phyloP scores from a whole-genome alignment of 2,329 filamentous ascomycete species.

The Fusarium sp. region DNA sequence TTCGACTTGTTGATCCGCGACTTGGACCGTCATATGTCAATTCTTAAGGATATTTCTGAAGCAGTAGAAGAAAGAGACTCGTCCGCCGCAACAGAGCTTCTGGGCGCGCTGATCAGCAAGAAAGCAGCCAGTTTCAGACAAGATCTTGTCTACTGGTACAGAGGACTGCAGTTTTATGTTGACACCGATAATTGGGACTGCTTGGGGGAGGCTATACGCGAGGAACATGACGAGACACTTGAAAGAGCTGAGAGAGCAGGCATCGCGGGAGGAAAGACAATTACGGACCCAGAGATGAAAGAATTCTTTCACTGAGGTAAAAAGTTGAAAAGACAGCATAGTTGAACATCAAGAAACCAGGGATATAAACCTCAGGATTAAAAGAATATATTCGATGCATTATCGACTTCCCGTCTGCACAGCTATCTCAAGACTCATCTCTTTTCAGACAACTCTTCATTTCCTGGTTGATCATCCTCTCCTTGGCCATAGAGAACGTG shows the following conservation, averaged over 20 bases:
- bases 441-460: background rate
- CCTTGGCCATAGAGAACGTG: slow-evolving; percentile 17
- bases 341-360: background rate
- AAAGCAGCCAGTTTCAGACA: background rate
- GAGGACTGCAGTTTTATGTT: slow-evolving; percentile 9
- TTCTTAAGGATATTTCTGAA: background rate
- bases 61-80: background rate
- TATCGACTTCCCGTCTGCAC: rapidly evolving
- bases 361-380: background rate
- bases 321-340: background rate
- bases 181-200: background rate
- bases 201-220: background rate
- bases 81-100: rapidly evolving
- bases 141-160: slow-evolving; percentile 7
- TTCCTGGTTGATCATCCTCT: background rate
- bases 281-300: background rate
- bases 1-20: background rate
- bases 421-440: background rate
- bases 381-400: background rate
- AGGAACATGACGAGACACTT: background rate
- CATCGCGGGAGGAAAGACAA: background rate
- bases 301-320: background rate
- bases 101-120: background rate
- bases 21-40: background rate
- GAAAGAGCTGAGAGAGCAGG: background rate